Base-by-base conservation (phyloP, 139 green algal genomes). In the Chlorella sp. region DNA sequence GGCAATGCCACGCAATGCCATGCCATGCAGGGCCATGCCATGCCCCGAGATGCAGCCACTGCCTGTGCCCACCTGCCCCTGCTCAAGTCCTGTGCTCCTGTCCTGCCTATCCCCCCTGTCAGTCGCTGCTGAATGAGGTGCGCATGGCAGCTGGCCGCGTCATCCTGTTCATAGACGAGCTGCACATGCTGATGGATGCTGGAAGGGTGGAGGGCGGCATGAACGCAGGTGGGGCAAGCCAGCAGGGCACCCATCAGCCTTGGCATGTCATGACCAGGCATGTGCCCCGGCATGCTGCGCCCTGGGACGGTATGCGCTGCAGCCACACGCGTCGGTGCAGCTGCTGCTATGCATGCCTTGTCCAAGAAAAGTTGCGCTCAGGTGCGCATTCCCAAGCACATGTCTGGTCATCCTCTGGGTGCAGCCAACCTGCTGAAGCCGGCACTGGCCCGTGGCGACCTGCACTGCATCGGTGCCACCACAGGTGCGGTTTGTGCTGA, bases 341-440 rank as follows among this genome's bases (percentile, higher is more conserved):
- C 44, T 55, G 44, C 44, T 55, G 44, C 44, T 55, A 11, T 17
- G 44, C 44, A 55, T 11, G 44, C 7, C 44, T 7, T 55, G 44
- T 7, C 11, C 44, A 11, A 17, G 11, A 7, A 55, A 55, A 11
- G 7, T 55, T 11, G 11, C 11, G 44, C 11, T 11, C 44, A 55
- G 44, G 44, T 55, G 44, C 44, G 7, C 44, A 55, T 11, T 55
- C 11, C 11, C 7, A 17, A 15, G 51, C 44, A 51, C 44, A 51
- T 51, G 51, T 21, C 51, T 38, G 1, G 18, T 18, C 12, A 32
- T 38, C 69, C 25, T 1, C 34, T n/a, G 28, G 65, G 83, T 39
- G 69, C 92, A 44, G 92, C 92, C 32, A 98, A 98, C 90, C 87
- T 98, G 70, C 88, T 98, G 41, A 98, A 98, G 86, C 95, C 95